Evolutionary conservation across 2,329 filamentous ascomycete genomes (phyloP).

Genomic region (Phialocephala subalpina): DNA sequence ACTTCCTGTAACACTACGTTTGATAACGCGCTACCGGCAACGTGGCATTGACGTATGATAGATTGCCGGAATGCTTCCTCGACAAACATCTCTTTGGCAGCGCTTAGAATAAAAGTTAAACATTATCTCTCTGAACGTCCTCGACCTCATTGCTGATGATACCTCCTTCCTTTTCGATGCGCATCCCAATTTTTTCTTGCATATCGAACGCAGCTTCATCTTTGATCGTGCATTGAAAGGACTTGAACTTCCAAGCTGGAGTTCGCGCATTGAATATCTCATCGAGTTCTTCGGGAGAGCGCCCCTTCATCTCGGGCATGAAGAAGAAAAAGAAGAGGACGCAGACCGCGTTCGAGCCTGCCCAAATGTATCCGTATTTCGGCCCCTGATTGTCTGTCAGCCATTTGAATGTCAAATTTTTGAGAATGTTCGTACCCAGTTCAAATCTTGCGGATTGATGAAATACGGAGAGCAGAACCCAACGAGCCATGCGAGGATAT

Average conservation of each 20-base stretch:
- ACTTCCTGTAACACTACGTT: neutral
- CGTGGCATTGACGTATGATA: neutral
- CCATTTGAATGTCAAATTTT: conserved; percentile 31
- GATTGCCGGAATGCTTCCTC: neutral
- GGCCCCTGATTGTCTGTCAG: conserved; percentile 42
- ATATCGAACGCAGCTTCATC: conserved; percentile 30
- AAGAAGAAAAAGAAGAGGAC: conserved; percentile 48
- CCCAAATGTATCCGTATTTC: conserved; percentile 50
- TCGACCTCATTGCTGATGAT: conserved; percentile 12
- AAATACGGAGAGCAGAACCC: conserved; percentile 44
- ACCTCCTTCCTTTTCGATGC: conserved; percentile 20
- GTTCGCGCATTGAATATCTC: conserved; percentile 43
- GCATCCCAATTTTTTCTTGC: conserved; percentile 18
- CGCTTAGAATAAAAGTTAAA: neutral
- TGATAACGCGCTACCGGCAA: neutral
- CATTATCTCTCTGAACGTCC: neutral
- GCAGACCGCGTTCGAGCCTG: conserved; percentile 45
- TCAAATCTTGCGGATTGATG: conserved; percentile 48
- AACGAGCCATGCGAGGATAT: conserved; percentile 47
- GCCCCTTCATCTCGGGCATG: conserved; percentile 48
- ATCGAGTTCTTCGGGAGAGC: conserved; percentile 50
- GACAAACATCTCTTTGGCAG: neutral
- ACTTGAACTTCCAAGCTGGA: conserved; percentile 25
- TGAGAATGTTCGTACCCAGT: conserved; percentile 40
- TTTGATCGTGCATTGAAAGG: conserved; percentile 24